Base-by-base conservation (phyloP, 495 filamentous ascomycete species). In the Penicillium daleae region DNA sequence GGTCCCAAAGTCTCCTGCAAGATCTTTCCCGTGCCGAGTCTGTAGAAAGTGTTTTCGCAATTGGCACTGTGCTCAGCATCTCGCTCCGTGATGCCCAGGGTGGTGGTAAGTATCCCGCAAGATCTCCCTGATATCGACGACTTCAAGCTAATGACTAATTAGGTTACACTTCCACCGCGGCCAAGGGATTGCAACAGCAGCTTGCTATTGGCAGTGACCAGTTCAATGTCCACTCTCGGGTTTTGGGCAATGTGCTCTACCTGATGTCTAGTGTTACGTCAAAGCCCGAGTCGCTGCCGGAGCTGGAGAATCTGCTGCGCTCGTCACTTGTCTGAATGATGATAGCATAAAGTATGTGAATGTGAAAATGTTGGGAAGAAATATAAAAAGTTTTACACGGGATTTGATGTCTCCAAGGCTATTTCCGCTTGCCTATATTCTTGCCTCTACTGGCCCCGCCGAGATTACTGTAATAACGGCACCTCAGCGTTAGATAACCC, bases 221-320 rank as follows among this genome's bases (percentile, higher is more conserved):
- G 9, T 87, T 85, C 75, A 85, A 85, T 62, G 79, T 92, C 17
- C 90, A 93, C 75, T 87, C 83, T n/a, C 75, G 90, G 19, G 88
- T 90, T 5, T 75, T 93, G 32, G 90, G 90, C 0, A 91, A 92
- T 74, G 87, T 92, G 19, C 72, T 92, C 4, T 93, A 93, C 74
- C 63, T 92, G 29, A 92, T 93, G 90, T 84, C 88, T 6, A 86
- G 87, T 64, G 81, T 88, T 68, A 90, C 80, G 2, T 84, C 85
- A 1, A 81, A 71, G 22, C 66, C 74, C 27, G 78, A 82, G 54
- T 80, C 81, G 4, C 52, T 90, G 15, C 63, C 59, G n/a, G 72
- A 68, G 55, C 75, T 90, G 50, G 82, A 87, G 65, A 69, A 27
- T 0, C 29, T 81, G 4, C 63, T 81, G 19, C 74, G 74, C 12